These are phyloP conservation scores for Haplographium delicatum DNA, from an alignment of 495 filamentous ascomycete species.

Conservation along the genomic window DNA sequence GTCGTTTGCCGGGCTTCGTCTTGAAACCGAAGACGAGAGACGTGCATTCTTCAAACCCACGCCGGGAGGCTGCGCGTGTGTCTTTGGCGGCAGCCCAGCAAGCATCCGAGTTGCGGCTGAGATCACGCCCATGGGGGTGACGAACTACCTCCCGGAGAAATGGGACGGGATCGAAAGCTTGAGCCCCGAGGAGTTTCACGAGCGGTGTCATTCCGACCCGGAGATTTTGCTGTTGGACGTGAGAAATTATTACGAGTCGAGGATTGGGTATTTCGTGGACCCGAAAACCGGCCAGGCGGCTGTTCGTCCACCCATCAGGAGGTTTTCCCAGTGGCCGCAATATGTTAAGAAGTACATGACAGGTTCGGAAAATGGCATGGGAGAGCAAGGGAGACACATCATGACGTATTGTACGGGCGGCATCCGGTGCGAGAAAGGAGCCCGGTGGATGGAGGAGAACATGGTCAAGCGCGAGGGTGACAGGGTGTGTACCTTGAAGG, in stretches of 20 bases:
- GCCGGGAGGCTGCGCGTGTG: constrained; percentile 19
- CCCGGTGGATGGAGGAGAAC: constrained; percentile 20
- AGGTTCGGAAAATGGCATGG: not conserved
- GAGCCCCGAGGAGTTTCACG: constrained; percentile 22
- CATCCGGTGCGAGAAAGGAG: constrained; percentile 26
- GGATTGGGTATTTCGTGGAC: constrained; percentile 25
- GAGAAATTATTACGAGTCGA: constrained; percentile 27
- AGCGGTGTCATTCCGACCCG: constrained; percentile 7
- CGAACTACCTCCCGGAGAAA: constrained; percentile 16
- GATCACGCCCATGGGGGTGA: constrained; percentile 26
- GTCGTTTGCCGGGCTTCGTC: constrained; percentile 17
- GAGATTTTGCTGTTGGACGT: constrained; percentile 21
- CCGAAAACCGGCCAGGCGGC: constrained; percentile 15
- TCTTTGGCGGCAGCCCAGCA: constrained; percentile 12
- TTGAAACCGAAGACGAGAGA: constrained; percentile 7
- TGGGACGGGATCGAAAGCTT: constrained; percentile 19
- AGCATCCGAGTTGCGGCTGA: constrained; percentile 17
- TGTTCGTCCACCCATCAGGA: constrained; percentile 18
- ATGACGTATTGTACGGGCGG: constrained; percentile 27
- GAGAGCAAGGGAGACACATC: constrained; percentile 9
- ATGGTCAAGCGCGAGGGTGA: constrained; percentile 6
- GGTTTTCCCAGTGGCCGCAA: constrained; percentile 25
- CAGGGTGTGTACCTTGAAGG: constrained; percentile 21
- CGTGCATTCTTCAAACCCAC: constrained; percentile 23
- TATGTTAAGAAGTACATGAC: constrained; percentile 17